phyloP scores from a whole-genome alignment of 371 early-diverging fungal genomes.

The Mucor ambiguus region DNA sequence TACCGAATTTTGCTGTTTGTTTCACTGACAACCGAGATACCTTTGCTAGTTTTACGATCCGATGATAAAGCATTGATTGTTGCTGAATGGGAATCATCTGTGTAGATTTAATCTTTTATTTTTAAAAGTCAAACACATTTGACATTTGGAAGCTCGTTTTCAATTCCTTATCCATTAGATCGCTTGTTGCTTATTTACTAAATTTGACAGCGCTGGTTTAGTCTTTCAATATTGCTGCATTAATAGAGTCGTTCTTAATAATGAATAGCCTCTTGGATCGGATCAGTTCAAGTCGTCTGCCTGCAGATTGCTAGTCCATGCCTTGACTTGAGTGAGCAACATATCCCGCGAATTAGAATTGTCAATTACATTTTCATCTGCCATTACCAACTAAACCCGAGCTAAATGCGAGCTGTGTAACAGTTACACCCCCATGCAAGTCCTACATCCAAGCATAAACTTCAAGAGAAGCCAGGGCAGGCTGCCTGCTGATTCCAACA shows the following conservation, averaged over 20 bases:
- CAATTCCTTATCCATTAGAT: background rate
- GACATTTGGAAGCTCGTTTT: background rate
- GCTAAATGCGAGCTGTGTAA: background rate
- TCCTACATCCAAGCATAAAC: background rate
- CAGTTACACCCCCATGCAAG: background rate
- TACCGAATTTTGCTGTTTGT: background rate
- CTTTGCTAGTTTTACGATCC: background rate
- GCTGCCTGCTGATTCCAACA: background rate
- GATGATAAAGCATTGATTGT: background rate
- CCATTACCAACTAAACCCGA: background rate
- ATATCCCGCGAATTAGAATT: background rate
- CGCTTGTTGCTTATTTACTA: too few species aligned
- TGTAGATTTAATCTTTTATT: background rate
- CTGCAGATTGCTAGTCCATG: background rate
- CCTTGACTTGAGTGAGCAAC: background rate
- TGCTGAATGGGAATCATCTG: background rate
- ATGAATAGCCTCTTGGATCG: too few species aligned
- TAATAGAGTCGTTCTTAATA: too few species aligned
- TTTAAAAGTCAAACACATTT: background rate
- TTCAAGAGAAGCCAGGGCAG: background rate
- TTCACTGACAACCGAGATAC: background rate
- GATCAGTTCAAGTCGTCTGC: too few species aligned
- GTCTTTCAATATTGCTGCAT: too few species aligned
- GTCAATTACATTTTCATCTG: background rate
- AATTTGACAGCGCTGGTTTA: background rate